phyloP scores from a whole-genome alignment of 164 flowering plant species.

The Liquidambar formosana region DNA sequence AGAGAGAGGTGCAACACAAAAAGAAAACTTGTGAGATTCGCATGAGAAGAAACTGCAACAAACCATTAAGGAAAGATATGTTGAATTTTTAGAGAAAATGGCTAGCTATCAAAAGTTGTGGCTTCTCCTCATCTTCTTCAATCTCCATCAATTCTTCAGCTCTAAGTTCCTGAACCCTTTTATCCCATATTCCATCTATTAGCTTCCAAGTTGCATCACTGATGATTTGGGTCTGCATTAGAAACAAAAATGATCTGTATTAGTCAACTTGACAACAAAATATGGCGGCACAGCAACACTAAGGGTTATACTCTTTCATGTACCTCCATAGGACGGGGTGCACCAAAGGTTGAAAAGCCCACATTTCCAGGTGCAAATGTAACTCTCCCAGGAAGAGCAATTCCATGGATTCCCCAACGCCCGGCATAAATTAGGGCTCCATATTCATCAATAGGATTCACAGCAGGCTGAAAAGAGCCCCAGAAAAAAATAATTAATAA shows the following conservation, averaged over 20 bases:
- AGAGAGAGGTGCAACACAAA: neutral
- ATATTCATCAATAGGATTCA: slow-evolving; percentile 76
- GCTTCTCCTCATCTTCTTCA: slow-evolving; percentile 65
- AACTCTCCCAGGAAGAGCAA: slow-evolving; percentile 84
- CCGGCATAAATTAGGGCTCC: slow-evolving; percentile 90
- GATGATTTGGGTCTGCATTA: slow-evolving; percentile 73
- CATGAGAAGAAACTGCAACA: neutral
- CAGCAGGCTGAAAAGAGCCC: slow-evolving; percentile 54
- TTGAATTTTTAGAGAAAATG: slow-evolving; percentile 58
- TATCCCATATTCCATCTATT: slow-evolving; percentile 85
- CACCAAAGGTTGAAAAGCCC: slow-evolving; percentile 93
- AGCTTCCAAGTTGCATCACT: slow-evolving; percentile 94
- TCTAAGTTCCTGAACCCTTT: slow-evolving; percentile 72
- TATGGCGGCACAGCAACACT: neutral
- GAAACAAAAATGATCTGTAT: neutral
- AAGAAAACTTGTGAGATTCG: neutral
- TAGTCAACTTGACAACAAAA: neutral
- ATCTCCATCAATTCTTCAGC: slow-evolving; percentile 45
- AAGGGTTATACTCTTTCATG: neutral
- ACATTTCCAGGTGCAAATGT: slow-evolving; percentile 94
- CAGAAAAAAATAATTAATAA: neutral
- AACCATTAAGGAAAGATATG: neutral
- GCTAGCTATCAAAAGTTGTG: slow-evolving; percentile 69
- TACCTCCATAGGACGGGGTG: slow-evolving; percentile 94
- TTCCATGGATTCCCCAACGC: slow-evolving; percentile 91